Evolutionary conservation across 305 asterid species (phyloP).

Genomic region (Fraxinus floribunda): DNA sequence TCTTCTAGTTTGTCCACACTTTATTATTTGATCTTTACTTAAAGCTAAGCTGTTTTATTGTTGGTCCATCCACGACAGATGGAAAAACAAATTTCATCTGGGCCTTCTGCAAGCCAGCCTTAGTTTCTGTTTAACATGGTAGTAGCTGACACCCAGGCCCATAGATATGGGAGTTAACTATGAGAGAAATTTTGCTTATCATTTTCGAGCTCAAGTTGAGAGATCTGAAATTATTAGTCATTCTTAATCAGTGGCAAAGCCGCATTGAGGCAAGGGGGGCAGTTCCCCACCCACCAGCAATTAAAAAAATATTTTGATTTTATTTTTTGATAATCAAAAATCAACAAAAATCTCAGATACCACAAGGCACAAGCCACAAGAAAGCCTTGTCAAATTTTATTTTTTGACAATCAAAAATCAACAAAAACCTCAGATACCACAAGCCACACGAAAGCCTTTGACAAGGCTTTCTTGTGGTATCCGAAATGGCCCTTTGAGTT

Average conservation of each 20-base stretch:
- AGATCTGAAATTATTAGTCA: not conserved
- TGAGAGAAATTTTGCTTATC: not conserved
- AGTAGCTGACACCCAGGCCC: not conserved
- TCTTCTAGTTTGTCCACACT: not conserved
- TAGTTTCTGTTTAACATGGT: not conserved
- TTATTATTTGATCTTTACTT: not conserved
- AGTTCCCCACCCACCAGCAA: not conserved
- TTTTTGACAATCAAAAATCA: not conserved
- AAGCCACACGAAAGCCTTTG: not conserved
- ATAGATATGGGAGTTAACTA: not conserved
- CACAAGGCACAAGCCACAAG: too few relatives aligned
- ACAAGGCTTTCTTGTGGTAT: not conserved
- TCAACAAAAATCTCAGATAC: too few relatives aligned
- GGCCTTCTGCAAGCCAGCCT: not conserved
- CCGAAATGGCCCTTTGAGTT: not conserved
- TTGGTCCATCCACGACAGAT: not conserved
- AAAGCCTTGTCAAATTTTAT: too few relatives aligned
- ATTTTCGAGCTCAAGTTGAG: not conserved
- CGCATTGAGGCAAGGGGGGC: not conserved
- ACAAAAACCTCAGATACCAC: too few relatives aligned
- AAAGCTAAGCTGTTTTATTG: not conserved
- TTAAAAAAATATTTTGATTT: too few relatives aligned
- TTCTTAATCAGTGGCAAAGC: not conserved
- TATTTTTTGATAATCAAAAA: too few relatives aligned
- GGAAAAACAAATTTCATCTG: not conserved